phyloP scores from a whole-genome alignment of 176 grass and related monocot species.

The Phyllostachys edulis region DNA sequence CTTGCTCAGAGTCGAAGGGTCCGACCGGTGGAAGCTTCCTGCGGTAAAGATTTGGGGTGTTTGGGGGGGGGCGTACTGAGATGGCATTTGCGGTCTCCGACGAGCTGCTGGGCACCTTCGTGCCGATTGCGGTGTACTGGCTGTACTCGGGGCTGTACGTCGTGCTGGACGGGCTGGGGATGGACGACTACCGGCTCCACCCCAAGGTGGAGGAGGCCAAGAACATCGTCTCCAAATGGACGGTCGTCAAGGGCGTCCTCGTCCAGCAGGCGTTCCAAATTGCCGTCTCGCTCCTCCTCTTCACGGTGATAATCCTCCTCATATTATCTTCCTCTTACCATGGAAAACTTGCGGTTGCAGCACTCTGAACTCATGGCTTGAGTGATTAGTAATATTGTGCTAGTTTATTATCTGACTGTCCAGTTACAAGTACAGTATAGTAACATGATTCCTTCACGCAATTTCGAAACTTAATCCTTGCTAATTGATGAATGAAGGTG shows the following conservation, averaged over 20 bases:
- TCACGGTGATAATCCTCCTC: slow-evolving; percentile 47
- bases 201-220: slow-evolving; percentile 70
- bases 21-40: not conserved
- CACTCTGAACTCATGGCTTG: not conserved
- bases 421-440: not conserved
- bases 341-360: not conserved
- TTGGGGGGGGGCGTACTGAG: not conserved
- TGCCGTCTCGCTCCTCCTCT: slow-evolving; percentile 69
- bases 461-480: not conserved
- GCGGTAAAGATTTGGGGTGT: not conserved
- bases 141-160: slow-evolving; percentile 78
- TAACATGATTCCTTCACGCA: too few species aligned
- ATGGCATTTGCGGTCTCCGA: slow-evolving; percentile 74
- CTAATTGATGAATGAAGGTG: not conserved
- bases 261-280: slow-evolving; percentile 83
- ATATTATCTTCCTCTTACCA: not conserved
- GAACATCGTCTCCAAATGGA: slow-evolving; percentile 70
- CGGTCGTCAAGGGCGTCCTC: slow-evolving; percentile 80
- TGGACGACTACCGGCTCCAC: slow-evolving; percentile 81
- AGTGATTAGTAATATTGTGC: not conserved
- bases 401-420: not conserved
- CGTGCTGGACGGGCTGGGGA: slow-evolving; percentile 54
- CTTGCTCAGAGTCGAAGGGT: slow-evolving; percentile 16
- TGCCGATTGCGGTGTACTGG: slow-evolving; percentile 90
- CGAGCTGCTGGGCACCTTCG: slow-evolving; percentile 82